Conservation (phyloP, 176 grass and related monocot species). For the Pontederia paniculata region DNA sequence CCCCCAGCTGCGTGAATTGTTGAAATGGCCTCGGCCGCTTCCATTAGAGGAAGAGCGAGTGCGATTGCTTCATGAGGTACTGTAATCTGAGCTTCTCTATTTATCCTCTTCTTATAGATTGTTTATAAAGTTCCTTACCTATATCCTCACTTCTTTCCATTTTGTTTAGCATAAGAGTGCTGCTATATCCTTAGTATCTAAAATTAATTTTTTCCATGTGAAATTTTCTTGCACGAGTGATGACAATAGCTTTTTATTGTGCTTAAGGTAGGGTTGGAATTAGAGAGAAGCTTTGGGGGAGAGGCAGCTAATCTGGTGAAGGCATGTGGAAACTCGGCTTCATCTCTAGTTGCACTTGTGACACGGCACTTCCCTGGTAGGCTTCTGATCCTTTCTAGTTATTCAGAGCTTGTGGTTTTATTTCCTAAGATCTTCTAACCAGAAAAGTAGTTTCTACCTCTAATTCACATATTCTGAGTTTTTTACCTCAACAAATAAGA, state of each 20-base stretch:
- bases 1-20: constrained; percentile 47
- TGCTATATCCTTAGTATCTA: too few relatives aligned
- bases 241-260: not conserved
- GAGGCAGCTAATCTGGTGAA: constrained; percentile 76
- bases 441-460: too few relatives aligned
- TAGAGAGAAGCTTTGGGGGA: constrained; percentile 69
- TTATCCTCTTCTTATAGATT: not conserved
- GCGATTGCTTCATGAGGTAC: constrained; percentile 80
- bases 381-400: not conserved
- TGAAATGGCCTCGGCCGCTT: constrained; percentile 78
- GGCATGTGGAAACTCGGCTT: constrained; percentile 70
- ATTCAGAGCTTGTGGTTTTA: not conserved
- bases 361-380: constrained; percentile 90
- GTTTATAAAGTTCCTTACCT: not conserved
- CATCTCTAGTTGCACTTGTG: constrained; percentile 52
- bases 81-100: constrained; percentile 2
- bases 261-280: constrained; percentile 60
- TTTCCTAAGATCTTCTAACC: too few relatives aligned
- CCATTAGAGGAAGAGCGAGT: constrained; percentile 92
- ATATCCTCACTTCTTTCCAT: not conserved
- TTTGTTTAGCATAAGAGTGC: too few relatives aligned
- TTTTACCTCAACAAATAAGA: too few relatives aligned
- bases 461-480: too few relatives aligned
- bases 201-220: too few relatives aligned
- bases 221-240: too few relatives aligned